These are phyloP conservation scores for Camellia oleifera DNA, from an alignment of 179 eudicot species.

Conservation along the genomic window DNA sequence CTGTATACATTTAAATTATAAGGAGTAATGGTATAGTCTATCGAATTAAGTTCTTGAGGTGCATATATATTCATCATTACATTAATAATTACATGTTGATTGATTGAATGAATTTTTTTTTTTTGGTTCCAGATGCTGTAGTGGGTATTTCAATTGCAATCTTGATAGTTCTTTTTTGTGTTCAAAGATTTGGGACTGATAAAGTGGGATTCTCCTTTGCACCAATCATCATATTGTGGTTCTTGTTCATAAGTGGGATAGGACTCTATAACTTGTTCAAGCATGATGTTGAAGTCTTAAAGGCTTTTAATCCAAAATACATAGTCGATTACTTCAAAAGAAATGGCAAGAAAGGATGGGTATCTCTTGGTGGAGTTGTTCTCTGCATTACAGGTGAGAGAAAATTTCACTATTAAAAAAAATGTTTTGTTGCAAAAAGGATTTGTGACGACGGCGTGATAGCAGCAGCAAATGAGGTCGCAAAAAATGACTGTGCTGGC, in stretches of 20 bases:
- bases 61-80: no score
- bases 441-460: no score
- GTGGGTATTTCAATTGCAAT: slow-evolving; percentile 33
- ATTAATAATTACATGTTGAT: neutral
- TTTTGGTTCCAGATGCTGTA: slow-evolving; percentile 21
- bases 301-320: slow-evolving; percentile 49
- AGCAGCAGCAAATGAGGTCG: no score
- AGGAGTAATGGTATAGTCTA: no score
- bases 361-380: slow-evolving; percentile 57
- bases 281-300: slow-evolving; percentile 28
- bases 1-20: no score
- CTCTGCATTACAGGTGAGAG: slow-evolving; percentile 38
- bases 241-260: slow-evolving; percentile 35
- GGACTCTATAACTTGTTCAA: slow-evolving; percentile 46
- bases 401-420: neutral
- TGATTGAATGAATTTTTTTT: no score
- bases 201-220: slow-evolving; percentile 50
- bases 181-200: slow-evolving; percentile 47
- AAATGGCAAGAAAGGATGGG: slow-evolving; percentile 42
- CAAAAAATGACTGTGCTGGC: no score
- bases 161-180: slow-evolving; percentile 31
- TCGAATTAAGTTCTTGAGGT: no score
- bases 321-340: slow-evolving; percentile 44
- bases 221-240: slow-evolving; percentile 44
- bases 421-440: neutral